phyloP scores from a whole-genome alignment of 495 filamentous ascomycete species.

The Sporormia fimetaria region DNA sequence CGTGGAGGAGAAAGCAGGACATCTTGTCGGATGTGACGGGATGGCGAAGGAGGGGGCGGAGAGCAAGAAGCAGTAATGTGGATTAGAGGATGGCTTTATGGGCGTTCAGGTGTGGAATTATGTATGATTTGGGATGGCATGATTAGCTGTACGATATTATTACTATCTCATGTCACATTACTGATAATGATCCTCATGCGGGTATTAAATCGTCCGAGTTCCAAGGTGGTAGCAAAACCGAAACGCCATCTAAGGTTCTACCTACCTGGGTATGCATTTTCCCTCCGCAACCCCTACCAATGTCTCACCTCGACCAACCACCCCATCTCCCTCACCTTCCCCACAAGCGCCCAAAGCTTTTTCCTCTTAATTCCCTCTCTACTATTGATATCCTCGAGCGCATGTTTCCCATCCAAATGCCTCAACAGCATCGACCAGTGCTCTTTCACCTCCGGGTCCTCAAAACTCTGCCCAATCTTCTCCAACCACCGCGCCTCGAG shows the following conservation, averaged over 20 bases:
- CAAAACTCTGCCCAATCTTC: slow-evolving; percentile 46
- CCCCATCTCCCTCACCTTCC: slow-evolving; percentile 45
- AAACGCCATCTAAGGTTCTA: not conserved
- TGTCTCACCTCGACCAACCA: slow-evolving; percentile 41
- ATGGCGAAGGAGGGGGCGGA: slow-evolving; percentile 33
- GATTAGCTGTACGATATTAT: not conserved
- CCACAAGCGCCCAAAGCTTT: slow-evolving; percentile 58
- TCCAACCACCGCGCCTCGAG: slow-evolving; percentile 63
- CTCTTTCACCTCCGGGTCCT: slow-evolving; percentile 33
- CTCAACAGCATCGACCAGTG: slow-evolving; percentile 49
- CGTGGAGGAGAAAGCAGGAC: slow-evolving; percentile 32
- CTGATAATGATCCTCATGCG: too few relatives aligned
- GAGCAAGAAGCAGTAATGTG: slow-evolving; percentile 20
- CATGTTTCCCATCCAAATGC: slow-evolving; percentile 80
- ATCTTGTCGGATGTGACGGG: slow-evolving; percentile 31
- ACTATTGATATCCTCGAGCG: slow-evolving; percentile 75
- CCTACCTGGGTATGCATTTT: not conserved
- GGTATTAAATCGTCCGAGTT: too few relatives aligned
- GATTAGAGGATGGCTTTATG: not conserved
- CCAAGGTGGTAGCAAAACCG: too few relatives aligned
- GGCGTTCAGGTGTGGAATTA: not conserved
- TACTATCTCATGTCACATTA: too few relatives aligned
- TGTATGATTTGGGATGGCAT: not conserved
- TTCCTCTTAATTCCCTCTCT: slow-evolving; percentile 77
- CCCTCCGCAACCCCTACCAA: slow-evolving; percentile 37